Conservation (phyloP, 805 yeast species). For the Wickerhamomyces rabaulensis region DNA sequence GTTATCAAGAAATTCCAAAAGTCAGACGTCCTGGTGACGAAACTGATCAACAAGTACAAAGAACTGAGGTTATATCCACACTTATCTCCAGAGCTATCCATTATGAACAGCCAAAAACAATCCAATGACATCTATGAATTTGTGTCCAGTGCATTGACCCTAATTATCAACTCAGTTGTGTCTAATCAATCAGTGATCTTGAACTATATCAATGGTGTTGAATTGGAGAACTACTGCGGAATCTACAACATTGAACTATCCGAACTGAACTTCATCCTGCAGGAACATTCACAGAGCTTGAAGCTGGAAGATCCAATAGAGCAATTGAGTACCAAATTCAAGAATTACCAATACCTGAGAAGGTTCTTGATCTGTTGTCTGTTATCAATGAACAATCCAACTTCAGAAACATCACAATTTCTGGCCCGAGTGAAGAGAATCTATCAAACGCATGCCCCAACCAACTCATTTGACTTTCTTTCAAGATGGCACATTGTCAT, state of each 20-base stretch:
- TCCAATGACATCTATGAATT: conserved; percentile 9
- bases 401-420: conserved; percentile 16
- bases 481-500: background rate
- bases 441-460: conserved; percentile 1
- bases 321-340: conserved; percentile 22
- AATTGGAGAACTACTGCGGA: conserved; percentile 37
- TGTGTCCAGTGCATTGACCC: conserved; percentile 27
- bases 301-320: background rate
- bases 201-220: conserved; percentile 27
- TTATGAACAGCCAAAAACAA: background rate
- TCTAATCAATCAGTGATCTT: conserved; percentile 22
- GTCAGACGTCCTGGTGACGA: conserved; percentile 24
- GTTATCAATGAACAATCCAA: conserved; percentile 27
- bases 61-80: conserved; percentile 24
- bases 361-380: conserved; percentile 39
- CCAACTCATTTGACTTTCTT: background rate
- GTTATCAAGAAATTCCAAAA: conserved; percentile 19
- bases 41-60: conserved; percentile 24
- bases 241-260: conserved; percentile 34
- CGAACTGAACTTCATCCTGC: conserved; percentile 23
- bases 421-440: conserved; percentile 6
- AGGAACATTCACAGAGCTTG: background rate
- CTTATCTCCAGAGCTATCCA: conserved; percentile 7
- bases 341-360: conserved; percentile 32
- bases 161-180: conserved; percentile 27